Evolutionary conservation across 73 alveolate species (phyloP), one percentile per base, ranked within the genome.

Genomic region (Stentor roeselii): DNA sequence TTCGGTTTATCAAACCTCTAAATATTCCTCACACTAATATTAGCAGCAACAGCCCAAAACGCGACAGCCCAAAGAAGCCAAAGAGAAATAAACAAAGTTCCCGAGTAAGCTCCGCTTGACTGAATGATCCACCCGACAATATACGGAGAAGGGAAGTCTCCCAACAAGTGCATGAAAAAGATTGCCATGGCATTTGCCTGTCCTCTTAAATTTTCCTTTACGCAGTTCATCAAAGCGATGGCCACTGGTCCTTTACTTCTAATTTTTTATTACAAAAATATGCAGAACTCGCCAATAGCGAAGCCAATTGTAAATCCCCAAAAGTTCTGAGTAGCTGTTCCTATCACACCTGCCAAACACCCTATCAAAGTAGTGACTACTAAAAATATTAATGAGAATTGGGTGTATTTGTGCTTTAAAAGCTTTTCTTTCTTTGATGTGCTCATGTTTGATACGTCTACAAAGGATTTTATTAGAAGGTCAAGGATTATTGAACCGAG

Each of bases 61-160:
- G 34, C 14, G 2, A 32, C 80, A 67, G 80, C 80, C 80, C 80
- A 67, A 21, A 21, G 27, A 30, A 67, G 80, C 80, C 80, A 67
- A 11, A 27, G 27, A 1, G 34, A 27, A 2, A 34, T n/a, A 32
- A 67, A 32, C 21, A 67, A 11, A 36, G 34, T 67, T 27, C 41
- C 37, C 41, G 41, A 67, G 14, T 30, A 67, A 27, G 14, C n/a
- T 67, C 80, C 80, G 0, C 21, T 34, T 30, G 21, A 30, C 11
- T 67, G 42, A 32, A 67, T 27, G 0, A 67, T 15, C 0, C 21
- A 21, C 0, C 80, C 80, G 14, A 67, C 34, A 67, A 67, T 67
- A 21, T 14, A 67, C 14, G 80, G 80, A 21, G 50, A 30, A 67
- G 80, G 80, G 80, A 67, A 67, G 34, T 67, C 80, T 1, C 80